These are phyloP conservation scores for Fusarium concolor DNA, from an alignment of 2,329 filamentous ascomycete species.

Conservation along the genomic window DNA sequence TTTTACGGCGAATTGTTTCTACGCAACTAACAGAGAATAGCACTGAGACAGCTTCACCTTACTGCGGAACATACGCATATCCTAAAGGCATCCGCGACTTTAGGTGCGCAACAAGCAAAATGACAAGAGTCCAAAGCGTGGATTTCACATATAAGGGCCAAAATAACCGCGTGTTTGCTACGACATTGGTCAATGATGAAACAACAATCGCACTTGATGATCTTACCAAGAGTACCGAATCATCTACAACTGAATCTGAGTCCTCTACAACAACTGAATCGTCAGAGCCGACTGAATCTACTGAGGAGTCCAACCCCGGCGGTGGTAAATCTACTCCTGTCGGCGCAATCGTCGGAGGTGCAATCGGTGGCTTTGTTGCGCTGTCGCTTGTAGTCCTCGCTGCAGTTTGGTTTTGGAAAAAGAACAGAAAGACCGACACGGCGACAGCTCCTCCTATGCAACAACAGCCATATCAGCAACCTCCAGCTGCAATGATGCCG, in stretches of 20 bases:
- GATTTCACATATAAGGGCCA: conserved; percentile 21
- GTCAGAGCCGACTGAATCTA: neutral
- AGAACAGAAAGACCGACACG: conserved; percentile 1
- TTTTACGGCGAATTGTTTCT: no score
- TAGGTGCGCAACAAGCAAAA: conserved; percentile 13
- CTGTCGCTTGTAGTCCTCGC: conserved; percentile 15
- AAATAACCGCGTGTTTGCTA: neutral
- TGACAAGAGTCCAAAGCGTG: conserved; percentile 16
- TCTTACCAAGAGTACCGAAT: neutral
- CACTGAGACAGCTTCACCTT: conserved; percentile 20
- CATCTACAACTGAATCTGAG: neutral
- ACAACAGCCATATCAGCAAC: neutral
- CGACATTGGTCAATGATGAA: neutral
- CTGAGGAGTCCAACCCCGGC: neutral
- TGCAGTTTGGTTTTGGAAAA: conserved; percentile 13
- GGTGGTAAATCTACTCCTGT: conserved; percentile 1
- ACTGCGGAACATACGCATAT: conserved; percentile 30
- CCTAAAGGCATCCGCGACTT: conserved; percentile 13
- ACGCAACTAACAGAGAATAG: neutral
- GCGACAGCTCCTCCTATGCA: neutral
- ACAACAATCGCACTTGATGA: neutral
- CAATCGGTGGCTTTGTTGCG: conserved; percentile 17
- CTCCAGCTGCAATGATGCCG: neutral
- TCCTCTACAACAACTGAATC: neutral
- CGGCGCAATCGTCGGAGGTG: conserved; percentile 28